Evolutionary conservation across 2,329 filamentous ascomycete genomes (phyloP).

Genomic region (Exserohilum turcica): DNA sequence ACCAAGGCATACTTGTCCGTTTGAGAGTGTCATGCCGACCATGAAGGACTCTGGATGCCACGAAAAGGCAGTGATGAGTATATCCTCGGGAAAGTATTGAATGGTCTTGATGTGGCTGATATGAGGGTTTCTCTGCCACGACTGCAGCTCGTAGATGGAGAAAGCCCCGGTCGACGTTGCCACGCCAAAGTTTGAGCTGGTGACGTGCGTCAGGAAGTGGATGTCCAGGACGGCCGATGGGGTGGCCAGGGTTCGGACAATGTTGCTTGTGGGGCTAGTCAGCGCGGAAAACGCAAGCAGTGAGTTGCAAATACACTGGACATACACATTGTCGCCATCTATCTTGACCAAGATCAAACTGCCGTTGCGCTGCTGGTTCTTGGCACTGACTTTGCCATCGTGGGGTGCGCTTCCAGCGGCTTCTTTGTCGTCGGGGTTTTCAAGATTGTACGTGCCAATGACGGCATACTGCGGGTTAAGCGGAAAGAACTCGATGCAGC

Average conservation of each 20-base stretch:
- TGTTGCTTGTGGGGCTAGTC: slow-evolving; percentile 22
- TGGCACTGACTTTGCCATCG: slow-evolving; percentile 27
- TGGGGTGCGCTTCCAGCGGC: slow-evolving; percentile 24
- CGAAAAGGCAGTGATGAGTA: slow-evolving; percentile 72
- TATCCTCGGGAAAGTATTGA: slow-evolving; percentile 59
- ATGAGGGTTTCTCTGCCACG: slow-evolving; percentile 15
- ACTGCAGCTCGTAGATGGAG: slow-evolving; percentile 63
- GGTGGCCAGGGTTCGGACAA: slow-evolving; percentile 65
- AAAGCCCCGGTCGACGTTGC: slow-evolving; percentile 79
- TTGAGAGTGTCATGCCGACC: slow-evolving; percentile 73
- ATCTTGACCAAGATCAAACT: slow-evolving; percentile 72
- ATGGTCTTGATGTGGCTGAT: slow-evolving; percentile 49
- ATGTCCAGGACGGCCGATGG: slow-evolving; percentile 82
- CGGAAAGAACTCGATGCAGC: slow-evolving; percentile 77
- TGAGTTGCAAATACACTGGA: slow-evolving; percentile 3
- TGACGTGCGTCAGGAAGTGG: slow-evolving; percentile 67
- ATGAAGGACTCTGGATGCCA: slow-evolving; percentile 68
- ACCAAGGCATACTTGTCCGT: slow-evolving; percentile 61
- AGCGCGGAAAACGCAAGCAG: background rate
- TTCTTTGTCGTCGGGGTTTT: slow-evolving; percentile 52
- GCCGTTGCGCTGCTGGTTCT: slow-evolving; percentile 70
- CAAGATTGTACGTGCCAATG: slow-evolving; percentile 82
- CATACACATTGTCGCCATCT: slow-evolving; percentile 62
- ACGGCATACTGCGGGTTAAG: slow-evolving; percentile 68
- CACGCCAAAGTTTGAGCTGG: slow-evolving; percentile 66